Percentiles rank a stretch among this genome's conserved stretches.
Conservation (phyloP, 1,284 basidiomycete species). For the Paramarasmius palmivorus region DNA sequence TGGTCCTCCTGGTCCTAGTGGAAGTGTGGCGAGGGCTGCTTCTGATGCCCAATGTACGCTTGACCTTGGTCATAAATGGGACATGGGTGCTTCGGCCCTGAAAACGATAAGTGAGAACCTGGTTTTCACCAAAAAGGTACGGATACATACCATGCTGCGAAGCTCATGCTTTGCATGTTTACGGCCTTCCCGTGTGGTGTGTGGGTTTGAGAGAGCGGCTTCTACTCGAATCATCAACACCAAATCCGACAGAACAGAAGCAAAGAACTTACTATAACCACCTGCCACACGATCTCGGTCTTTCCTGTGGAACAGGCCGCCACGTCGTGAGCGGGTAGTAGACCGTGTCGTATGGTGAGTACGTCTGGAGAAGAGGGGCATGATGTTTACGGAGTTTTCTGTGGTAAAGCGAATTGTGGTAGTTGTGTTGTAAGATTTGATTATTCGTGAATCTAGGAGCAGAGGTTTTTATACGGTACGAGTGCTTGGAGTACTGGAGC, state of each 20-base stretch:
- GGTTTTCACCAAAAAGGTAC: not conserved
- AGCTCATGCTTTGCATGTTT: constrained; percentile 47
- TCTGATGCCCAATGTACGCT: constrained; percentile 49
- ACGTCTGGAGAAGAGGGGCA: constrained; percentile 27
- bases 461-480: not conserved
- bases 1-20: not conserved
- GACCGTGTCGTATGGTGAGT: constrained; percentile 15
- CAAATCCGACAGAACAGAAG: not conserved
- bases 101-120: constrained; percentile 1
- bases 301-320: constrained; percentile 34
- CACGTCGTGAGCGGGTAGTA: constrained; percentile 21
- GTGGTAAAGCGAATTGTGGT: not conserved
- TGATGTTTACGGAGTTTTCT: constrained; percentile 7
- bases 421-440: not conserved
- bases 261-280: constrained; percentile 42
- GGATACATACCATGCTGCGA: constrained; percentile 40
- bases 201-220: constrained; percentile 50
- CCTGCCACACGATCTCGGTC: constrained; percentile 47
- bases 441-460: not conserved
- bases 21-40: constrained; percentile 36
- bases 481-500: not conserved
- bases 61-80: constrained; percentile 51
- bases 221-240: constrained; percentile 27
- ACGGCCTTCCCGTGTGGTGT: constrained; percentile 43
- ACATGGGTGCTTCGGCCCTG: constrained; percentile 46